These are phyloP conservation scores for Hypholoma fasciculare DNA, from an alignment of 768 basidiomycete genomes.

Conservation along the genomic window DNA sequence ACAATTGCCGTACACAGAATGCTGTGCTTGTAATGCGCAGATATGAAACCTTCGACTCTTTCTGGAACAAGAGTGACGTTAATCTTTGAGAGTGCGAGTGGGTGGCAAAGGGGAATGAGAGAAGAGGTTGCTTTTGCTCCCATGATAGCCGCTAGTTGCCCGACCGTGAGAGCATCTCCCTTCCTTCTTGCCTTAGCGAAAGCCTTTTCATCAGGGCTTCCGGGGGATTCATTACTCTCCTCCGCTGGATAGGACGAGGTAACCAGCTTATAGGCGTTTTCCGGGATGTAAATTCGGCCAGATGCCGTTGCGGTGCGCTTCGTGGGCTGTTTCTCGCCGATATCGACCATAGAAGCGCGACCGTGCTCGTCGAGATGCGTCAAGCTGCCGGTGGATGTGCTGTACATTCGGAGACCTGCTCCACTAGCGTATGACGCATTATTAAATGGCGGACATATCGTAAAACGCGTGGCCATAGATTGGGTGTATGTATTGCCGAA, in stretches of 20 bases:
- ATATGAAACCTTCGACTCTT: background rate
- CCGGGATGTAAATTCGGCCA: constrained; percentile 71
- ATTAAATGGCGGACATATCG: background rate
- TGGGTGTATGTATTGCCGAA: background rate
- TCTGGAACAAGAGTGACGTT: constrained; percentile 61
- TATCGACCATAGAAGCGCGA: constrained; percentile 82
- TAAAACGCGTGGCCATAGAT: background rate
- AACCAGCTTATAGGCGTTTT: constrained; percentile 64
- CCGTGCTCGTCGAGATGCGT: constrained; percentile 78
- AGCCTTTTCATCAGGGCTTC: constrained; percentile 28
- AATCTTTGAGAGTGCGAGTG: constrained; percentile 71
- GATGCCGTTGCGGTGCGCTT: constrained; percentile 72
- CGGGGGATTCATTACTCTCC: background rate
- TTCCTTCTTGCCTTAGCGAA: constrained; percentile 57
- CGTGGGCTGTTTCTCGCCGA: constrained; percentile 61
- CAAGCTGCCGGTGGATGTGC: constrained; percentile 33
- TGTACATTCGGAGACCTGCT: constrained; percentile 20
- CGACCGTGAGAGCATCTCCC: constrained; percentile 72
- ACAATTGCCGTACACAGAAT: constrained; percentile 70
- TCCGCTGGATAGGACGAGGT: constrained; percentile 38
- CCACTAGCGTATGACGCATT: background rate
- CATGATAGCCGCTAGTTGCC: constrained; percentile 87
- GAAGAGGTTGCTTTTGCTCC: constrained; percentile 81
- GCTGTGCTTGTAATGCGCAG: constrained; percentile 34
- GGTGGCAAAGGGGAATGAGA: constrained; percentile 88